Evolutionary conservation across 2,329 filamentous ascomycete species (phyloP), one percentile per base, ranked within the genome.

Genomic region (Sarocladiaceae sp.): DNA sequence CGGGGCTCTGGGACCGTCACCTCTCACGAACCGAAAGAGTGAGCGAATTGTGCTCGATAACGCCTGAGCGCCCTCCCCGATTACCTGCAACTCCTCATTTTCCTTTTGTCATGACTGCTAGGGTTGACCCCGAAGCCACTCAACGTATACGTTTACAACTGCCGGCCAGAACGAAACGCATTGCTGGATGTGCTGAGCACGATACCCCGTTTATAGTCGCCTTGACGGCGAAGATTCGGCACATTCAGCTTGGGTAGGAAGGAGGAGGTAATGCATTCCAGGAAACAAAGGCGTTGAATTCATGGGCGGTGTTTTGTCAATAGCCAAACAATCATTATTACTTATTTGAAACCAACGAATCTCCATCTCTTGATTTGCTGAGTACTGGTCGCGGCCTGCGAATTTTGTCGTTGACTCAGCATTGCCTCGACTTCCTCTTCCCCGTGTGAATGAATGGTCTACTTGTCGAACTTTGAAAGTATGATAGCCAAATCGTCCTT

Each of bases 31-130:
- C 55, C 70, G 77, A 54, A 76, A 75, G 65, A 83, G 80, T 60
- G 77, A 80, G 64, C 71, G 72, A 53, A 73, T 78, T 29, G 64
- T 82, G 33, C 63, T 83, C 23, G 79, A 83, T 8, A 33, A 17
- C 28, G 44, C 44, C 17, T 48, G 26, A 48, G 7, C 18, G 20
- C 8, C 11, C 4, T 33, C 29, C 29, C 29, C 10, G 29, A n/a
- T n/a, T n/a, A n/a, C n/a, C n/a, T n/a, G n/a, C n/a, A 7, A 40
- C 8, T 5, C 17, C 40, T 28, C 5, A 12, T 26, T 26, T 8
- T 44, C 20, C 7, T 26, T n/a, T n/a, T n/a, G n/a, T n/a, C n/a
- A n/a, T n/a, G n/a, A n/a, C n/a, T n/a, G n/a, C n/a, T n/a, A n/a
- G n/a, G n/a, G n/a, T n/a, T n/a, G n/a, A n/a, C n/a, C n/a, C n/a